A percentile compares a stretch with the other conserved stretches of the same genome.
phyloP scores from a whole-genome alignment of 176 grass and related monocot species.

The Phyllostachys edulis region DNA sequence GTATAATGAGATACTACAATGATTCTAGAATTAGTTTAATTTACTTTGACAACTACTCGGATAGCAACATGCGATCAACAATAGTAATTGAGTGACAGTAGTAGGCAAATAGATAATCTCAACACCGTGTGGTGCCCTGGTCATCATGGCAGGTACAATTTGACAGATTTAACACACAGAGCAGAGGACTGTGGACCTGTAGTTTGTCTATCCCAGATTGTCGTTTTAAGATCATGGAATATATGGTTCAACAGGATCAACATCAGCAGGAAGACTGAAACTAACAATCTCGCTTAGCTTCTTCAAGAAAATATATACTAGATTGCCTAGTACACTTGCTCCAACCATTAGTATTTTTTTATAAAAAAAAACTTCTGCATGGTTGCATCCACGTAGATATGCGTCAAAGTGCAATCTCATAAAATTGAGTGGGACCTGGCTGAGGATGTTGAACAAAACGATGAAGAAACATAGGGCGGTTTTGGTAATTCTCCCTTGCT shows the following conservation, averaged over 20 bases:
- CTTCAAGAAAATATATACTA: neutral
- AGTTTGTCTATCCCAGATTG: conserved; percentile 27
- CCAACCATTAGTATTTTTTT: neutral
- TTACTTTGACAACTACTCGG: neutral
- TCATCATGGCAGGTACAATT: conserved; percentile 30
- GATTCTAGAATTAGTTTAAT: neutral
- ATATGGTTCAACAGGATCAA: neutral
- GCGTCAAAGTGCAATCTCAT: neutral
- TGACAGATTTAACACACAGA: neutral
- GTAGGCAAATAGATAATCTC: neutral
- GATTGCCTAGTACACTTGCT: neutral
- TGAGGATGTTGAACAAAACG: neutral
- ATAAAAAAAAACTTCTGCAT: neutral
- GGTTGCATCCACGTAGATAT: conserved; percentile 28
- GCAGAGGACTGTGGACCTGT: conserved; percentile 5
- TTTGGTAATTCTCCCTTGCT: neutral
- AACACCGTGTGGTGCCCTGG: neutral
- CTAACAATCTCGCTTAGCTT: neutral
- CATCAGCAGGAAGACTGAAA: neutral
- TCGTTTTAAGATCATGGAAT: conserved; percentile 6
- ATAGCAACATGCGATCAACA: neutral
- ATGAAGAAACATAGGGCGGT: neutral
- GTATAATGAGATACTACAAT: neutral
- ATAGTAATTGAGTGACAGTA: neutral
- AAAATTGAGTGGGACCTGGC: neutral